These are phyloP conservation scores for Akanthomyces lecanii DNA, from an alignment of 2,329 filamentous ascomycete genomes.

Conservation along the genomic window DNA sequence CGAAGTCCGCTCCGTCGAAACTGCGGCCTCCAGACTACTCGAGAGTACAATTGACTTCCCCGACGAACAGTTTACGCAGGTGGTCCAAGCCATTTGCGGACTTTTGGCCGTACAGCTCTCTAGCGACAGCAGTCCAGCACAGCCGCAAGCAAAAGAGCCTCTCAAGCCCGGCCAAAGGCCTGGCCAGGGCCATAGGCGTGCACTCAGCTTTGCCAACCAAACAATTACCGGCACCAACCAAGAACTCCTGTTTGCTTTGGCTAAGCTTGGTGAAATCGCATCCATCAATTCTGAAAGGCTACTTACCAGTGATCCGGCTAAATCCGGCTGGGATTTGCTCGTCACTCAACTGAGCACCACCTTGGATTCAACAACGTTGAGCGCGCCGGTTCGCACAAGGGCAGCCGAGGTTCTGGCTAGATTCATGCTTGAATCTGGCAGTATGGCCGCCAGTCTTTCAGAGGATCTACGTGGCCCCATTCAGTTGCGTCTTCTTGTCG, in stretches of 20 bases:
- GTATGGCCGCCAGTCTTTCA: slow-evolving; percentile 49
- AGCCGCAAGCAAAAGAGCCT: slow-evolving; percentile 3
- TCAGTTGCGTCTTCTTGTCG: slow-evolving; percentile 67
- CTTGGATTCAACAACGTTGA: slow-evolving; percentile 44
- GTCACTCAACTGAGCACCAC: slow-evolving; percentile 50
- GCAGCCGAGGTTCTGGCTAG: slow-evolving; percentile 63
- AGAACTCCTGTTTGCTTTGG: slow-evolving; percentile 63
- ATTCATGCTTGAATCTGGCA: slow-evolving; percentile 54
- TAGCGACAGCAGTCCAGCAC: slow-evolving; percentile 19
- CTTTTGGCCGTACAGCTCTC: slow-evolving; percentile 51
- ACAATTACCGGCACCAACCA: slow-evolving; percentile 49
- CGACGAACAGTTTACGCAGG: slow-evolving; percentile 71
- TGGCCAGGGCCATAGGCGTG: slow-evolving; percentile 37
- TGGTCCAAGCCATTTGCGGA: slow-evolving; percentile 70
- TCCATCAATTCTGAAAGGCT: slow-evolving; percentile 73
- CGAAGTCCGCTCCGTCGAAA: slow-evolving; percentile 85
- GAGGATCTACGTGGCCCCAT: slow-evolving; percentile 53
- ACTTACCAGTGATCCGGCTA: slow-evolving; percentile 58
- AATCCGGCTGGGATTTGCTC: slow-evolving; percentile 73
- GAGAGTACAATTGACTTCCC: slow-evolving; percentile 92
- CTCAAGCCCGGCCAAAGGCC: slow-evolving; percentile 21
- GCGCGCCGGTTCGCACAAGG: slow-evolving; percentile 50
- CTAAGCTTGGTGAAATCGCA: slow-evolving; percentile 69
- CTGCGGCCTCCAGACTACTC: slow-evolving; percentile 77
- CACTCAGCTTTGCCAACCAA: slow-evolving; percentile 45